These are phyloP conservation scores for Sporisorium graminicola DNA, from an alignment of 1,284 basidiomycete genomes.

Conservation along the genomic window DNA sequence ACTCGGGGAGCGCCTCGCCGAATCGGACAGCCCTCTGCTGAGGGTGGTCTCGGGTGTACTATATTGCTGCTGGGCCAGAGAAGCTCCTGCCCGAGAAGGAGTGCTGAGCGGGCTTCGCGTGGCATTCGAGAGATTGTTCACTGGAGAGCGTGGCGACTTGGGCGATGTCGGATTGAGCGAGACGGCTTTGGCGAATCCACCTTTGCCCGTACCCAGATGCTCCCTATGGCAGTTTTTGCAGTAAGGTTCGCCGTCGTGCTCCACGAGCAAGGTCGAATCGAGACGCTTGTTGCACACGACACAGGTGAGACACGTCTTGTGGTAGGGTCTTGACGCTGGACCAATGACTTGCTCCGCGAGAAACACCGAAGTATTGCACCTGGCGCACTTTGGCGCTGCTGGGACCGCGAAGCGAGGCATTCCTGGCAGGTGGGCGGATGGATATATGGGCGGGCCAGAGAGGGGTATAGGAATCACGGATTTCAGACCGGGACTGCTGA, in stretches of 20 bases:
- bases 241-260: constrained; percentile 67
- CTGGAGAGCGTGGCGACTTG: constrained; percentile 40
- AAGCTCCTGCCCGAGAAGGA: constrained; percentile 20
- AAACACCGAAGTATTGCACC: constrained; percentile 66
- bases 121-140: constrained; percentile 15
- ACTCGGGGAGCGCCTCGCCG: constrained; percentile 38
- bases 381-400: constrained; percentile 66
- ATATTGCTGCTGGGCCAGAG: constrained; percentile 23
- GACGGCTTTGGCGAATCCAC: constrained; percentile 66
- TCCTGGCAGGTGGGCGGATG: constrained; percentile 3
- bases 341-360: constrained; percentile 68
- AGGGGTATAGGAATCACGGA: too few species aligned
- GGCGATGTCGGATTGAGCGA: constrained; percentile 57
- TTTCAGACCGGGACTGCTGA: neutral
- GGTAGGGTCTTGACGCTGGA: constrained; percentile 64
- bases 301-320: constrained; percentile 68
- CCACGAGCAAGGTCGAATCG: constrained; percentile 66
- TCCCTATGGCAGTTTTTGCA: constrained; percentile 68
- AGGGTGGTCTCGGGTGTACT: constrained; percentile 38
- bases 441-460: too few species aligned
- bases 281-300: constrained; percentile 66
- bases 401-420: constrained; percentile 57
- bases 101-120: constrained; percentile 26
- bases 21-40: constrained; percentile 10
- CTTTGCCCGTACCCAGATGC: constrained; percentile 67